Base-by-base conservation (phyloP, 1,284 basidiomycete genomes). In the Ganoderma sp. region DNA sequence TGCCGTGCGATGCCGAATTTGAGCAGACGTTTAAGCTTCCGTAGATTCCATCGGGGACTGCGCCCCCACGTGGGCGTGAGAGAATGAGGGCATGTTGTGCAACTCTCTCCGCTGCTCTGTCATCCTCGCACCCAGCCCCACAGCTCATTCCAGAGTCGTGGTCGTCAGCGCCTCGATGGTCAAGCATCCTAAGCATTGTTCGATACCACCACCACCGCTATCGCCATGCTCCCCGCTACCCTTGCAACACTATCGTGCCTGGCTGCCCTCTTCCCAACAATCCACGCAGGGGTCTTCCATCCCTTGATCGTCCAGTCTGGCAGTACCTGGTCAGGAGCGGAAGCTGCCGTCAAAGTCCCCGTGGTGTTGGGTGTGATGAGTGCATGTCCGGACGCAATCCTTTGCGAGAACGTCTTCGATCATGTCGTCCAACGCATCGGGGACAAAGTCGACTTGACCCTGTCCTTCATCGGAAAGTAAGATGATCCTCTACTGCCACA, bases 361-460 rank as follows among this genome's bases (percentile, higher is more conserved):
- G 79, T 85, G 14, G 75, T 84, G 50, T 81, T 94, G 28, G 92
- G 90, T 28, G 91, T 94, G 52, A 93, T 93, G 91, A 91, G 90
- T 73, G 86, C 85, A 58, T 93, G 92, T 76, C 91, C 91, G 2
- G 93, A 94, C 71, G 92, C 92, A 6, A 76, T 93, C 32, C 75
- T 90, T 19, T 96, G 94, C 76, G 94, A 97, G 79, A 81, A 83
- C 22, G 84, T 92, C 1, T 94, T 96, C 79, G 87, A 94, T 75
- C 80, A 86, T 64, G 93, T 95, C 32, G 77, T 95, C 45, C 80
- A 85, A 50, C 81, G 84, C 65, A 88, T 91, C 1, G 81, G 81
- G 8, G 80, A 86, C 72, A 94, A 92, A 80, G 81, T 95, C 58
- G 84, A 93, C 74, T 77, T 96, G 14, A 84, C 84, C 0, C 78